Evolutionary conservation across 768 basidiomycete genomes (phyloP), one percentile per base, ranked within the genome.

Genomic region (Solioccasus polychromus): DNA sequence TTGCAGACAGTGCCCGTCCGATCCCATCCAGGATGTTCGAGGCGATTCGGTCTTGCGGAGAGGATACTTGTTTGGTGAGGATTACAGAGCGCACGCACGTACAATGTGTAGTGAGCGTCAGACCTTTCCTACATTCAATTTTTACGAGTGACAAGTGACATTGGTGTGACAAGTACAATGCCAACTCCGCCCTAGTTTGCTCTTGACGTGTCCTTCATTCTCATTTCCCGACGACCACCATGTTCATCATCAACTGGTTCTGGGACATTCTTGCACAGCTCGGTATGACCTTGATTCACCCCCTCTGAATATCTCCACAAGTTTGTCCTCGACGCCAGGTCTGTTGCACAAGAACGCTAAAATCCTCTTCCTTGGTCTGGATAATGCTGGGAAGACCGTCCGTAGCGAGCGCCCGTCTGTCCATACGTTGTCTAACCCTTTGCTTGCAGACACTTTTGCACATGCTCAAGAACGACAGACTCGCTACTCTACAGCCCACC

Each of bases 331-430:
- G 31, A 42, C 15, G 28, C 32, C 52, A 94, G 92, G 92, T 54
- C 77, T 95, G 59, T 61, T 86, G 72, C 89, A 93, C 77, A 96
- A 99, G 87, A 97, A 96, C 66, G 96, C 96, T 55, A 99, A 98
- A 80, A 96, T 99, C 66, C 80, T 99, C 53, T 99, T 99, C 83
- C 81, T 99, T 42, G 96, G 96, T 52, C 80, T 98, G 44, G 95
- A 98, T 68, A 99, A 98, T 75, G 96, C 96, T 42, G 95, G 96
- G 64, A 99, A 98, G 80, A 98, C 96, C 49, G 95, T 96, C 52
- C 48, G 86, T 60, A 12, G 1, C 28, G 18, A 1, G 23, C 49
- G 18, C 47, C 47, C n/a, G 9, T 24, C 44, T n/a, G 22, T 25
- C 11, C 26, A 24, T 28, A 15, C 31, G 14, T 5, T 34, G 8